These are phyloP conservation scores for Cryoendolithus antarcticus DNA, from an alignment of 2,329 filamentous ascomycete species.

Conservation along the genomic window DNA sequence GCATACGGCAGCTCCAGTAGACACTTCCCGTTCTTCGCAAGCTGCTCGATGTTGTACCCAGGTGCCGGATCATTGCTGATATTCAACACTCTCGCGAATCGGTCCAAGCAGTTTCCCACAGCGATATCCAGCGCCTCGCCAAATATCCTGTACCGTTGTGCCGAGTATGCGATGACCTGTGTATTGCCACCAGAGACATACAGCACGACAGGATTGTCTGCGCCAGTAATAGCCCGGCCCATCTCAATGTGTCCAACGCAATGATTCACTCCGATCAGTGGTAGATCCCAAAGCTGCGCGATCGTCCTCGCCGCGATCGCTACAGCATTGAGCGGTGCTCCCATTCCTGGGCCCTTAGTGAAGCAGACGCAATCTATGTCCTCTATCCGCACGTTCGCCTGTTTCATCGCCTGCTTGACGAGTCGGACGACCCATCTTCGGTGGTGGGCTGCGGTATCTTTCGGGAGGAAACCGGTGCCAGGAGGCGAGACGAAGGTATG, in stretches of 20 bases:
- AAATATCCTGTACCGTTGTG: slow-evolving; percentile 92
- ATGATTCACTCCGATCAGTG: slow-evolving; percentile 89
- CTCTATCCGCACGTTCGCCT: slow-evolving; percentile 47
- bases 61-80: slow-evolving; percentile 95
- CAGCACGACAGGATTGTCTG: slow-evolving; percentile 81
- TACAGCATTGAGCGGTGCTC: slow-evolving; percentile 75
- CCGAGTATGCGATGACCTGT: slow-evolving; percentile 93
- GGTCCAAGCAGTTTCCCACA: slow-evolving; percentile 92
- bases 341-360: slow-evolving; percentile 93
- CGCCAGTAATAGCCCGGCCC: slow-evolving; percentile 85
- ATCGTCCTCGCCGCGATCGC: slow-evolving; percentile 76
- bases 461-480: slow-evolving; percentile 87
- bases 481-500: slow-evolving; percentile 89
- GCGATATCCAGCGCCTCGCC: slow-evolving; percentile 96
- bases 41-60: slow-evolving; percentile 94
- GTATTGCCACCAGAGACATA: slow-evolving; percentile 96
- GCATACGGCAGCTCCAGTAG: slow-evolving; percentile 86
- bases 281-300: slow-evolving; percentile 70
- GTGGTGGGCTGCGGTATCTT: slow-evolving; percentile 91
- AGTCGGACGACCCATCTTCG: slow-evolving; percentile 69
- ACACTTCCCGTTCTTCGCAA: slow-evolving; percentile 60
- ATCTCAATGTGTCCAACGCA: slow-evolving; percentile 99
- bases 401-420: slow-evolving; percentile 65
- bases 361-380: slow-evolving; percentile 91
- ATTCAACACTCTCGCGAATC: slow-evolving; percentile 79